Base-by-base conservation (phyloP, 768 basidiomycete species). In the Pisolithus orientalis region DNA sequence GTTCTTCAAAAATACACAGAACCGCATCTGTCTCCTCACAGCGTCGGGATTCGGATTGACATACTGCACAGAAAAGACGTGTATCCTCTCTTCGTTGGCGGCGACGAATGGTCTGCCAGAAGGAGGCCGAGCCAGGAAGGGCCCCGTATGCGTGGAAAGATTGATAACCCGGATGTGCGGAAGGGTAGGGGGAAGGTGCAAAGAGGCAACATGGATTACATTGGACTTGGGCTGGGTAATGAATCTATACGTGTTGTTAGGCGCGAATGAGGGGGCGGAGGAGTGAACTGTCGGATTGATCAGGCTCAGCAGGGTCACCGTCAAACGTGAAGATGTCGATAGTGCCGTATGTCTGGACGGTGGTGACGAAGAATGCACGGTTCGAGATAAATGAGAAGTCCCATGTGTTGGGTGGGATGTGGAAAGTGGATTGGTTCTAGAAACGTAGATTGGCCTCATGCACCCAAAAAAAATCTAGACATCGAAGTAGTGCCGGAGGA, bases 331-430 rank as follows among this genome's bases (percentile, higher is more conserved):
- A 82, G 10, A 83, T 52, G 17, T 73, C 62, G 50, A 82, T 67
- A 1, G 70, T 52, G 5, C 80, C 80, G 5, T 44, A 39, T 5
- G 60, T 61, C 5, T 49, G 39, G 3, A 55, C 51, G 11, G 65
- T 64, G 10, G 80, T 76, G 14, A 80, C 49, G 52, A 76, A 68
- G 60, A 72, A 75, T 9, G 76, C 69, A 2, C 74, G 68, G 9
- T 64, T 62, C 4, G 72, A 70, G 43, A 83, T 62, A 47, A 82
- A 76, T 1, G 74, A 68, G 59, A 81, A 78, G 60, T 79, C 76
- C 57, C 63, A 71, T 1, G 70, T 64, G 0, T 56, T 57, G 0
- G 53, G 45, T 0, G 70, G 71, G 11, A 74, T 61, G 7, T 56
- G 11, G 5, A 34, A 34, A 11, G 34, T 27, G 1, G 21, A 13